A percentile compares a stretch with the other conserved stretches of the same genome.
Evolutionary conservation across 345 rosid genomes (phyloP).

Genomic region (Lumnitzera racemosa): DNA sequence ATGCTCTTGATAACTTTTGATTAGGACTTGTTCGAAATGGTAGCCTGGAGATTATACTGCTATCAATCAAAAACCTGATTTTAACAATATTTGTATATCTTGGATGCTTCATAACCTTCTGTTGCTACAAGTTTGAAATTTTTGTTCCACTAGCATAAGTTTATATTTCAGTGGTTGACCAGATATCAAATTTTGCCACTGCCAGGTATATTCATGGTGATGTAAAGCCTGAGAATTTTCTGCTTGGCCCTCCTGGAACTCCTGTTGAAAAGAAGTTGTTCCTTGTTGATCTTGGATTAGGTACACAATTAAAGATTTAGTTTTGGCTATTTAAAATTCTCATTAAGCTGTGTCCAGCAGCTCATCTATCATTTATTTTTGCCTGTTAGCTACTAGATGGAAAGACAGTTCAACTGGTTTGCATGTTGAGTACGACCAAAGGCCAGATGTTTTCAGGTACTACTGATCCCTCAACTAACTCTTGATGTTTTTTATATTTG

Average conservation of each 20-base stretch:
- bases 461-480: not conserved
- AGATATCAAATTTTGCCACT: not conserved
- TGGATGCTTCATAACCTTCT: too few relatives aligned
- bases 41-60: too few relatives aligned
- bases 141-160: too few relatives aligned
- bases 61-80: too few relatives aligned
- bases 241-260: constrained; percentile 32
- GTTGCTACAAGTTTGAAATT: too few relatives aligned
- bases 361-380: not conserved
- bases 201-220: constrained; percentile 42
- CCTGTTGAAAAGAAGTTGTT: constrained; percentile 34
- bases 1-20: too few relatives aligned
- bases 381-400: constrained; percentile 18
- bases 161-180: too few relatives aligned
- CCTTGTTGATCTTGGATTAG: constrained; percentile 35
- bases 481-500: not conserved
- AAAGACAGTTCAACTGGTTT: constrained; percentile 16
- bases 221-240: constrained; percentile 44
- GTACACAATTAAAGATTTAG: not conserved
- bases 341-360: not conserved
- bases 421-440: constrained; percentile 22
- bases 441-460: constrained; percentile 22
- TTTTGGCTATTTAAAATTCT: not conserved
- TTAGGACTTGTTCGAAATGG: too few relatives aligned
- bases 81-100: too few relatives aligned